Conservation (phyloP, 1,284 basidiomycete genomes). For the Heterobasidion occidentale region DNA sequence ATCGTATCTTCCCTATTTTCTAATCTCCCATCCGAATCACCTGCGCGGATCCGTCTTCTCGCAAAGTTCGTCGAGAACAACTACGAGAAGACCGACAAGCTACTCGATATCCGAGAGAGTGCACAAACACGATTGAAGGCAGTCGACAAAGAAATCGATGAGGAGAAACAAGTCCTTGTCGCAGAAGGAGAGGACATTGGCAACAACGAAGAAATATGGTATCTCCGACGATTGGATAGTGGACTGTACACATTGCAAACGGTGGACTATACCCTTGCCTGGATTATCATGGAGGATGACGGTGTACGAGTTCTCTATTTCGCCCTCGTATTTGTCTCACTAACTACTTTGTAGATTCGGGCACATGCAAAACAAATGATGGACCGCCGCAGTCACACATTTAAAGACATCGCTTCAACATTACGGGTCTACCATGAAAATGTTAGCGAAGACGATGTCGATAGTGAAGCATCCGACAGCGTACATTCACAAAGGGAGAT, state of each 20-base stretch:
- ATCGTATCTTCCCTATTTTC: slow-evolving; percentile 87
- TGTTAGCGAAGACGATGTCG: slow-evolving; percentile 45
- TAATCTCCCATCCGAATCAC: slow-evolving; percentile 82
- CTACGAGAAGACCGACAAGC: slow-evolving; percentile 90
- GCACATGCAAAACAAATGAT: slow-evolving; percentile 72
- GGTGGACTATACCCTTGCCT: slow-evolving; percentile 89
- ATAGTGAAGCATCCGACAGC: slow-evolving; percentile 20
- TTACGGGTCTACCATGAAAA: slow-evolving; percentile 66
- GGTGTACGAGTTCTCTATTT: slow-evolving; percentile 51
- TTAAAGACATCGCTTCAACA: slow-evolving; percentile 59
- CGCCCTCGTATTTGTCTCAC: slow-evolving; percentile 2
- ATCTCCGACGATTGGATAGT: slow-evolving; percentile 77
- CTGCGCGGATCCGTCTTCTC: slow-evolving; percentile 75
- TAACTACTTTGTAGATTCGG: slow-evolving; percentile 44
- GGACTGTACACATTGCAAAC: slow-evolving; percentile 88
- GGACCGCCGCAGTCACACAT: slow-evolving; percentile 56
- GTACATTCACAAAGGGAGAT: slow-evolving; percentile 61
- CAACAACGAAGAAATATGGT: slow-evolving; percentile 68
- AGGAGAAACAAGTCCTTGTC: slow-evolving; percentile 58
- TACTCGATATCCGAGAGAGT: slow-evolving; percentile 80
- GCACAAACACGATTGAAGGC: slow-evolving; percentile 50
- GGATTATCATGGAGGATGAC: slow-evolving; percentile 98
- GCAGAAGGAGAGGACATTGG: slow-evolving; percentile 52
- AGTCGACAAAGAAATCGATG: slow-evolving; percentile 56
- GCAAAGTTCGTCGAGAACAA: slow-evolving; percentile 89